Conservation (phyloP, 2,329 filamentous ascomycete genomes). For the Biscogniauxia marginata region DNA sequence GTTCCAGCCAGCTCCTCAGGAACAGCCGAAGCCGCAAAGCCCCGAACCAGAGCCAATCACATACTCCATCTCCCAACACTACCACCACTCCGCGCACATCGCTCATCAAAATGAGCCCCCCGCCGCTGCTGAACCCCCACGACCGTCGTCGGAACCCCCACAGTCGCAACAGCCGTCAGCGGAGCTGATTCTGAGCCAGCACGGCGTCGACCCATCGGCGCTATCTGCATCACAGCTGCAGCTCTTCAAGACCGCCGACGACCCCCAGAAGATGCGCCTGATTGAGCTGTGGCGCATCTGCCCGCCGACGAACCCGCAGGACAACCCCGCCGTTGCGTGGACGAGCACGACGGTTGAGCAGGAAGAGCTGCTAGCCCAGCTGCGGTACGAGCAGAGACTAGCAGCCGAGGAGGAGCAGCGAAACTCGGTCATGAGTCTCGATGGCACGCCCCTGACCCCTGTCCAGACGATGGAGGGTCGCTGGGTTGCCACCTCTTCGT, state of each 20-base stretch:
- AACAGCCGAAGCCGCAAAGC: slow-evolving; percentile 31
- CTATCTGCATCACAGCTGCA: slow-evolving; percentile 74
- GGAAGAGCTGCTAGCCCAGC: slow-evolving; percentile 57
- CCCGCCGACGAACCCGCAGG: slow-evolving; percentile 60
- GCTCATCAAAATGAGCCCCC: slow-evolving; percentile 39
- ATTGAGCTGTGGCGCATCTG: slow-evolving; percentile 84
- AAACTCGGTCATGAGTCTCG: slow-evolving; percentile 48
- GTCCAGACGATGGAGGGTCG: slow-evolving; percentile 53
- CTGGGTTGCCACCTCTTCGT: slow-evolving; percentile 45
- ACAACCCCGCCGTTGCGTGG: slow-evolving; percentile 54
- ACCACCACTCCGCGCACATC: slow-evolving; percentile 75
- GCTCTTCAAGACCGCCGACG: slow-evolving; percentile 74
- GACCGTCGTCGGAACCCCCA: slow-evolving; percentile 51
- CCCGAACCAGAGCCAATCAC: slow-evolving; percentile 49
- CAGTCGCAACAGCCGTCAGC: slow-evolving; percentile 49
- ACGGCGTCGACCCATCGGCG: slow-evolving; percentile 67
- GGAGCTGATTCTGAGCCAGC: slow-evolving; percentile 58
- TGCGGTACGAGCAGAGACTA: slow-evolving; percentile 56
- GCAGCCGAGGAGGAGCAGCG: slow-evolving; percentile 45
- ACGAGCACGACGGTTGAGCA: slow-evolving; percentile 54
- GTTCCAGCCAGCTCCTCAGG: slow-evolving; percentile 21
- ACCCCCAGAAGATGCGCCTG: slow-evolving; percentile 69
- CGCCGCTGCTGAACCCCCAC: slow-evolving; percentile 36
- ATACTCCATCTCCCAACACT: slow-evolving; percentile 79
- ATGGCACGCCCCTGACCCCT: slow-evolving; percentile 49